phyloP scores from a whole-genome alignment of 768 basidiomycete genomes.

The Steccherinum ochraceum region DNA sequence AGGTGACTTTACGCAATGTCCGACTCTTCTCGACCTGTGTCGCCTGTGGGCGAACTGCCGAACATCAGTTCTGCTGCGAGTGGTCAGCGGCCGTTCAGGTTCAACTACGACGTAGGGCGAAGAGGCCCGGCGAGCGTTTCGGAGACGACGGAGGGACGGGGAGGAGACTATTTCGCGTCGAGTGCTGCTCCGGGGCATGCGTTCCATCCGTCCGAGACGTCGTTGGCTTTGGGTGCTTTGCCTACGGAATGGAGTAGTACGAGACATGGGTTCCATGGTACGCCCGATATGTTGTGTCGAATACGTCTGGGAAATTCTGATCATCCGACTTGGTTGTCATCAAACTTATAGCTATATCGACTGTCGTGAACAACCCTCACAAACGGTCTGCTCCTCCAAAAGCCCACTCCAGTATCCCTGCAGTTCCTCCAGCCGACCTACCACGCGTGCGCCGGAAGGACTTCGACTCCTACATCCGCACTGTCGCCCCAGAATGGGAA shows the following conservation, averaged over 20 bases:
- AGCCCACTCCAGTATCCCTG: slow-evolving; percentile 72
- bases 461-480: slow-evolving; percentile 76
- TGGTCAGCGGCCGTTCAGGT: slow-evolving; percentile 63
- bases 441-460: slow-evolving; percentile 78
- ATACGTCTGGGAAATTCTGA: background rate
- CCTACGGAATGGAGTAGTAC: slow-evolving; percentile 75
- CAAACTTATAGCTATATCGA: slow-evolving; percentile 70
- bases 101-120: slow-evolving; percentile 64
- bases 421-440: slow-evolving; percentile 65
- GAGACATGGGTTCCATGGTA: slow-evolving; percentile 86
- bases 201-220: slow-evolving; percentile 39
- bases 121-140: slow-evolving; percentile 68
- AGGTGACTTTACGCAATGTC: slow-evolving; percentile 23
- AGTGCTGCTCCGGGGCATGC: slow-evolving; percentile 37
- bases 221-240: slow-evolving; percentile 41
- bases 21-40: slow-evolving; percentile 50
- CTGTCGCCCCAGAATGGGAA: slow-evolving; percentile 73
- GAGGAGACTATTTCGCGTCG: slow-evolving; percentile 44
- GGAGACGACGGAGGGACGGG: slow-evolving; percentile 62
- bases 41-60: slow-evolving; percentile 43
- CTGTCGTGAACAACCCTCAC: slow-evolving; percentile 87
- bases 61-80: slow-evolving; percentile 38
- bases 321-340: background rate
- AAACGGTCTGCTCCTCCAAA: slow-evolving; percentile 83
- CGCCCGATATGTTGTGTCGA: slow-evolving; percentile 15